Evolutionary conservation across 257 asterid species (phyloP).

Genomic region (Catharanthus roseus): DNA sequence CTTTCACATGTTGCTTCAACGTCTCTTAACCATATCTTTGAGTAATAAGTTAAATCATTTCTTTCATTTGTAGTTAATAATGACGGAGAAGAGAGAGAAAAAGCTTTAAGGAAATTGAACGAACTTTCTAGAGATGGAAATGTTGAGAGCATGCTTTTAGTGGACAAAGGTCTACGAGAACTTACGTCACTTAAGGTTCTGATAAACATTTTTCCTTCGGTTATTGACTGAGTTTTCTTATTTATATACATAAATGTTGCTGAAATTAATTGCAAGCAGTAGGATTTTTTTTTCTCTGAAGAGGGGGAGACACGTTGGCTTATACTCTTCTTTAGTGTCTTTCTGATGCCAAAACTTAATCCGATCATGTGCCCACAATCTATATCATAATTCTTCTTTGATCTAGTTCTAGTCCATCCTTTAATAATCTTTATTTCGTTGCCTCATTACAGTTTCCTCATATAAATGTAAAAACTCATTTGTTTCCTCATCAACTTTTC

Average conservation of each 20-base stretch:
- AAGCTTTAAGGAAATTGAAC: constrained; percentile 22
- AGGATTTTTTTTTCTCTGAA: too few species aligned
- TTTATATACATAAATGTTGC: not conserved
- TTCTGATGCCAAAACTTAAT: not conserved
- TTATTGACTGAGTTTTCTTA: not conserved
- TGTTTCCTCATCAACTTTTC: not conserved
- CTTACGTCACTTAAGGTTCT: constrained; percentile 70
- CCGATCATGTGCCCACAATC: too few species aligned
- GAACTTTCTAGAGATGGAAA: constrained; percentile 45
- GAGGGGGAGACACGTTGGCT: not conserved
- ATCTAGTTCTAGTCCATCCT: not conserved
- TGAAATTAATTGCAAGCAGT: not conserved
- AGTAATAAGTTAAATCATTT: constrained; percentile 5
- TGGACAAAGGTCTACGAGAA: constrained; percentile 85
- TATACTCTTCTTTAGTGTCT: not conserved
- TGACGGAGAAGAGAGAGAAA: constrained; percentile 66
- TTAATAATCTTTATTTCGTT: not conserved
- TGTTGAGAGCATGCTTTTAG: constrained; percentile 88
- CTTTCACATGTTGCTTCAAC: not conserved
- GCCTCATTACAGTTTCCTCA: not conserved
- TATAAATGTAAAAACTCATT: not conserved
- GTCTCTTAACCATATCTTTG: constrained; percentile 3
- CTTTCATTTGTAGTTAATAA: constrained; percentile 38
- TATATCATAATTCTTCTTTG: not conserved
- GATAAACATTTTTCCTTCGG: not conserved